These are phyloP conservation scores for Fusarium cyanostomum DNA, from an alignment of 2,329 filamentous ascomycete species.

Conservation along the genomic window DNA sequence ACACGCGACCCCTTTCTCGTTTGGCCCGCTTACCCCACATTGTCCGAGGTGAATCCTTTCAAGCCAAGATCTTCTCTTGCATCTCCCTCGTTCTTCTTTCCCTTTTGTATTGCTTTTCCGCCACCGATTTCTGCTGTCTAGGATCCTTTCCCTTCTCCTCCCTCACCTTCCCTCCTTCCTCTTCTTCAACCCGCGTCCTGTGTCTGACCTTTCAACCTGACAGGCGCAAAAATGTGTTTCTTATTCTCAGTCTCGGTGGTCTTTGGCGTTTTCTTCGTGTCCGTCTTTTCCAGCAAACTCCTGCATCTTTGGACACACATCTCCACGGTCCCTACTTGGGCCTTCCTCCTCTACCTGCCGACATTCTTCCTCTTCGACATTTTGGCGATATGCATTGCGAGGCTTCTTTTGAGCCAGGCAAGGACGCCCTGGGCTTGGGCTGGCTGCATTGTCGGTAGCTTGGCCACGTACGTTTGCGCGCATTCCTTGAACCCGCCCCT, in stretches of 20 bases:
- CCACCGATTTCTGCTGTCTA: not conserved
- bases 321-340: constrained; percentile 37
- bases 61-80: constrained; percentile 16
- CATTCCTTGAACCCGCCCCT: not conserved
- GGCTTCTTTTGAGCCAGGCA: constrained; percentile 41
- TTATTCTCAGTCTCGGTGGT: constrained; percentile 40
- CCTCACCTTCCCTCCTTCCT: constrained; percentile 3
- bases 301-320: constrained; percentile 43
- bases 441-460: constrained; percentile 30
- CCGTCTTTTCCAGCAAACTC: constrained; percentile 43
- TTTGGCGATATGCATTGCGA: constrained; percentile 36
- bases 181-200: constrained; percentile 6
- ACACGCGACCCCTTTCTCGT: constrained; percentile 40
- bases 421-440: constrained; percentile 33
- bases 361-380: constrained; percentile 45
- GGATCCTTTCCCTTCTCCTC: not conserved
- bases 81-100: constrained; percentile 5
- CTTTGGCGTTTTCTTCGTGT: constrained; percentile 45
- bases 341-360: constrained; percentile 47
- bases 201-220: constrained; percentile 24
- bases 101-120: constrained; percentile 4
- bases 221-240: constrained; percentile 33
- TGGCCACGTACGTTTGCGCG: constrained; percentile 41
- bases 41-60: constrained; percentile 9
- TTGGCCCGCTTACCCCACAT: constrained; percentile 37